These are phyloP conservation scores for Mycosphaerelloides madeirae DNA, from an alignment of 2,329 filamentous ascomycete genomes.

Conservation along the genomic window DNA sequence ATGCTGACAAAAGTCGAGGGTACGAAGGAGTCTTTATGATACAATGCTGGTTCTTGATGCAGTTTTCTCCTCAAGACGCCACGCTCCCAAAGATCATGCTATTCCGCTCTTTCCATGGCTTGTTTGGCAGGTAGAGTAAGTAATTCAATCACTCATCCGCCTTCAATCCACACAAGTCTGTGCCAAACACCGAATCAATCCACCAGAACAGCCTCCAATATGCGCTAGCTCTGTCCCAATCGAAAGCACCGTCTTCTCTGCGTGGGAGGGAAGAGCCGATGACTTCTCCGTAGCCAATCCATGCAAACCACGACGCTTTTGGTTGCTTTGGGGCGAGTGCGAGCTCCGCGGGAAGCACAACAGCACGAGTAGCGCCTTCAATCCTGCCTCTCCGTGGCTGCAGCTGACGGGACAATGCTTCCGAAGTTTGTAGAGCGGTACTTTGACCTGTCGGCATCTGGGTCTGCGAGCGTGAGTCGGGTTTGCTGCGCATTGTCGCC, in stretches of 20 bases:
- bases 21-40: too few species aligned
- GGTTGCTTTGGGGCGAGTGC: conserved; percentile 46
- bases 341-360: conserved; percentile 41
- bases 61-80: too few species aligned
- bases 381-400: conserved; percentile 25
- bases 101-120: too few species aligned
- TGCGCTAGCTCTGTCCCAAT: conserved; percentile 60
- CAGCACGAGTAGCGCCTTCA: conserved; percentile 35
- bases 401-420: not conserved
- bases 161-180: conserved; percentile 57
- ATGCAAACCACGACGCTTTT: conserved; percentile 28
- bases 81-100: too few species aligned
- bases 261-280: conserved; percentile 73
- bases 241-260: conserved; percentile 69
- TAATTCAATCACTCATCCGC: conserved; percentile 39
- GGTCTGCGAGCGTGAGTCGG: not conserved
- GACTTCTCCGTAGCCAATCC: conserved; percentile 49
- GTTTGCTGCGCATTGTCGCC: conserved; percentile 5
- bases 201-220: conserved; percentile 59
- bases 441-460: not conserved
- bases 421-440: not conserved
- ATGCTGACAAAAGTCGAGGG: too few species aligned
- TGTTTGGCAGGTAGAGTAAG: too few species aligned
- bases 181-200: conserved; percentile 53
- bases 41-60: too few species aligned